These are phyloP conservation scores for Tulasnella sp. DNA, from an alignment of 768 basidiomycete species.

Conservation along the genomic window DNA sequence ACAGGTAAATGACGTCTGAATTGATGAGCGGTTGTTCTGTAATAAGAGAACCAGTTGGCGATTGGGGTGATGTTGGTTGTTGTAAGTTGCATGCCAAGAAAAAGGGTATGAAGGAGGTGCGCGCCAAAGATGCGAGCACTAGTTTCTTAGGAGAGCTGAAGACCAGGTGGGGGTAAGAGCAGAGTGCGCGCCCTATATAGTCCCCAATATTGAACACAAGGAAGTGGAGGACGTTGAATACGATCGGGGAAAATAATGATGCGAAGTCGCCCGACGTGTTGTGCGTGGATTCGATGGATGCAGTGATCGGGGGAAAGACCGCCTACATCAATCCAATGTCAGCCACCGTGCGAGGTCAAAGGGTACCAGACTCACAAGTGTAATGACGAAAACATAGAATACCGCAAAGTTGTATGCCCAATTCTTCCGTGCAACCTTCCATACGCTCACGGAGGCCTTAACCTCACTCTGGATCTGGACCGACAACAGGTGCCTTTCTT, in stretches of 20 bases:
- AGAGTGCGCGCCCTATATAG: slow-evolving; percentile 53
- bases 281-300: slow-evolving; percentile 56
- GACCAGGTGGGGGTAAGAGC: slow-evolving; percentile 49
- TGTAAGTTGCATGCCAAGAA: slow-evolving; percentile 84
- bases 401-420: slow-evolving; percentile 56
- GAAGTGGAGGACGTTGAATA: slow-evolving; percentile 72
- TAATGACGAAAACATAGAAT: slow-evolving; percentile 63
- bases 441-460: slow-evolving; percentile 30
- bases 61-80: slow-evolving; percentile 25
- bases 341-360: slow-evolving; percentile 11
- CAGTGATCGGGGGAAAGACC: slow-evolving; percentile 77
- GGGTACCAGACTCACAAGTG: slow-evolving; percentile 44
- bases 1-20: slow-evolving; percentile 66
- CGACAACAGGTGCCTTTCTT: slow-evolving; percentile 20
- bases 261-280: slow-evolving; percentile 25
- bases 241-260: slow-evolving; percentile 48
- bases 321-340: slow-evolving; percentile 36
- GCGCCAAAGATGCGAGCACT: slow-evolving; percentile 47
- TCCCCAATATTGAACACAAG: slow-evolving; percentile 64
- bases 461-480: background rate
- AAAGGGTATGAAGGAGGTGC: slow-evolving; percentile 73
- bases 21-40: slow-evolving; percentile 41
- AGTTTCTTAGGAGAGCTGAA: slow-evolving; percentile 60
- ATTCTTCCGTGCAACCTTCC: slow-evolving; percentile 37
- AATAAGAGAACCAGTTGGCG: slow-evolving; percentile 14